Conservation (phyloP, 2,329 filamentous ascomycete genomes). For the Cordyceps farinosa region DNA sequence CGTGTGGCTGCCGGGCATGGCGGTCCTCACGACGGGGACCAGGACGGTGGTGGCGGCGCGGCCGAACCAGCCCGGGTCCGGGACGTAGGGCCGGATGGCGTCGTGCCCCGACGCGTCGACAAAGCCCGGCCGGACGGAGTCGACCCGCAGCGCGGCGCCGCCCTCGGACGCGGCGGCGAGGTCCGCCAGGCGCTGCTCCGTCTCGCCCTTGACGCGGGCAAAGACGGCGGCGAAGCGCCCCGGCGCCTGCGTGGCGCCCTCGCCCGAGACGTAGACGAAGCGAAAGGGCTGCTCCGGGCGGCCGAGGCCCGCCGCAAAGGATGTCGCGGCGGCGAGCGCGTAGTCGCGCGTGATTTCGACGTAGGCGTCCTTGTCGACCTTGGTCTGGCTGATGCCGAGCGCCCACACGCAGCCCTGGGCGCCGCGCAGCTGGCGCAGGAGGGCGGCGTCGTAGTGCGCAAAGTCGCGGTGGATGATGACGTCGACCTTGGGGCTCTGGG, state of each 20-base stretch:
- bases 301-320: constrained; percentile 50
- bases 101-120: constrained; percentile 50
- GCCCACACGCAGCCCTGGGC: constrained; percentile 73
- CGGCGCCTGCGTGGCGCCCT: constrained; percentile 56
- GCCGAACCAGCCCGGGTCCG: constrained; percentile 25
- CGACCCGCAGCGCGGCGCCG: constrained; percentile 43
- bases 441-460: constrained; percentile 50
- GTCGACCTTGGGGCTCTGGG: constrained; percentile 55
- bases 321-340: constrained; percentile 58
- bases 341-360: constrained; percentile 65
- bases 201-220: constrained; percentile 63
- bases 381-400: constrained; percentile 59
- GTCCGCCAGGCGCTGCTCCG: constrained; percentile 56
- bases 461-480: constrained; percentile 70
- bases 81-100: constrained; percentile 41
- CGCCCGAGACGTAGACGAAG: constrained; percentile 69
- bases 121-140: constrained; percentile 55
- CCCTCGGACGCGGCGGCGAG: constrained; percentile 41
- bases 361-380: constrained; percentile 63
- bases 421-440: constrained; percentile 58
- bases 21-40: constrained; percentile 24
- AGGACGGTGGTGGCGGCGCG: constrained; percentile 23
- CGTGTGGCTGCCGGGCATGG: constrained; percentile 29
- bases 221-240: constrained; percentile 55
- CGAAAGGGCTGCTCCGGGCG: constrained; percentile 50